A percentile compares a stretch with the other conserved stretches of the same genome.
These are phyloP conservation scores for Quercus alba DNA, from an alignment of 306 rosid genomes.

Conservation along the genomic window DNA sequence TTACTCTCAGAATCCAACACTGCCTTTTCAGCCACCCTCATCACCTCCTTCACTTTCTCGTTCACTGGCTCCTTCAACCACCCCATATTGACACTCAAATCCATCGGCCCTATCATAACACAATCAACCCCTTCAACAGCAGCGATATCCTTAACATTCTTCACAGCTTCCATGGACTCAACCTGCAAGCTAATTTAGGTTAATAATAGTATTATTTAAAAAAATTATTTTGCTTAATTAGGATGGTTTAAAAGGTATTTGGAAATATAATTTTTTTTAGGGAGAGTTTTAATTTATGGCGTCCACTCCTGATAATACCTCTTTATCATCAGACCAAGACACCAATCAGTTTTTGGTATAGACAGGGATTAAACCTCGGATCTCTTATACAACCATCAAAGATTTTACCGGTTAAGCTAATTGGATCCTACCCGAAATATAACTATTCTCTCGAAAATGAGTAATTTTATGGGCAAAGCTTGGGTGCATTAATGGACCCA, in stretches of 20 bases:
- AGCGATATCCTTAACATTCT: constrained; percentile 38
- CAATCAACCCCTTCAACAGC: constrained; percentile 72
- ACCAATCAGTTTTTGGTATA: too few relatives aligned
- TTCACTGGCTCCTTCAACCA: constrained; percentile 70
- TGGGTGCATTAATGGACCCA: too few relatives aligned
- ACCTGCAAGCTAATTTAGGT: constrained; percentile 24
- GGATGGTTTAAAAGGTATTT: too few relatives aligned
- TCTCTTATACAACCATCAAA: too few relatives aligned
- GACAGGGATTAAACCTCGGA: rapidly evolving
- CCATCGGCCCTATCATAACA: constrained; percentile 77
- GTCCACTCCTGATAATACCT: rapidly evolving
- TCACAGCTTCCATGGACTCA: constrained; percentile 51
- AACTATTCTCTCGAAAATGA: too few relatives aligned
- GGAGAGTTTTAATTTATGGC: too few relatives aligned
- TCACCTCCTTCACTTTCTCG: constrained; percentile 47
- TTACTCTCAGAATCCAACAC: constrained; percentile 38
- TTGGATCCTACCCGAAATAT: rapidly evolving
- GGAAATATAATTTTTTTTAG: too few relatives aligned
- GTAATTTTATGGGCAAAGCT: too few relatives aligned
- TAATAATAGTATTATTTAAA: too few relatives aligned
- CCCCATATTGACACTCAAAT: constrained; percentile 73
- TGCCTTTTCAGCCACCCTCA: neutral
- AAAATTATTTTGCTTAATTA: too few relatives aligned
- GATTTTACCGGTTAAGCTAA: rapidly evolving
- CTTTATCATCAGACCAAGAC: too few relatives aligned